A percentile compares a stretch with the other conserved stretches of the same genome.
These are phyloP conservation scores for Ensete ventricosum DNA, from an alignment of 176 grass and related monocot species.

Conservation along the genomic window DNA sequence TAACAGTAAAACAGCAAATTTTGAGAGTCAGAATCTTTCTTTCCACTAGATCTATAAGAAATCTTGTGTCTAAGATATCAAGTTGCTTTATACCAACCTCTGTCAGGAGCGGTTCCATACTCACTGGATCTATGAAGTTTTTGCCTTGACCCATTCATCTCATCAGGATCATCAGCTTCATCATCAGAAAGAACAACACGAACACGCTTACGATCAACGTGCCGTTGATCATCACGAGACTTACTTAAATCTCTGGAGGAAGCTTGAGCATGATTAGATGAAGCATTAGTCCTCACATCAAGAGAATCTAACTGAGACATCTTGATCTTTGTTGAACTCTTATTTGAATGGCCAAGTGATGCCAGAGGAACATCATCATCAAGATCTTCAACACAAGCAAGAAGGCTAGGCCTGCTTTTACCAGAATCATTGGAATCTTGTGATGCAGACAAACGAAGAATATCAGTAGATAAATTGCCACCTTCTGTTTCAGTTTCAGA, in stretches of 20 bases:
- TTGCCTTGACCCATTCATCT: slow-evolving; percentile 37
- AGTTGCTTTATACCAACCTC: slow-evolving; percentile 22
- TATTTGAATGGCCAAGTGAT: slow-evolving; percentile 48
- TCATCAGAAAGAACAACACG: slow-evolving; percentile 88
- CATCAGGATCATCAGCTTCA: slow-evolving; percentile 49
- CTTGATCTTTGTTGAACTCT: slow-evolving; percentile 37
- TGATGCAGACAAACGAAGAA: slow-evolving; percentile 11
- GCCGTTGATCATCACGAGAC: slow-evolving; percentile 30
- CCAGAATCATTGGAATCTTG: slow-evolving; percentile 20
- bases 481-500: slow-evolving; percentile 84
- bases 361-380: slow-evolving; percentile 48
- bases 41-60: background rate
- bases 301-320: slow-evolving; percentile 24
- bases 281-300: slow-evolving; percentile 25
- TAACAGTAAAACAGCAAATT: too few species aligned
- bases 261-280: slow-evolving; percentile 25
- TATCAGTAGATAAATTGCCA: slow-evolving; percentile 33
- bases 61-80: slow-evolving; percentile 8
- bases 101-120: slow-evolving; percentile 31
- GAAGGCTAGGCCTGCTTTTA: slow-evolving; percentile 20
- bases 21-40: background rate
- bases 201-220: slow-evolving; percentile 54
- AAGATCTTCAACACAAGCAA: slow-evolving; percentile 27
- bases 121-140: slow-evolving; percentile 22
- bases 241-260: slow-evolving; percentile 29